phyloP scores from a whole-genome alignment of 768 basidiomycete species.

The Kwoniella heveanensis region DNA sequence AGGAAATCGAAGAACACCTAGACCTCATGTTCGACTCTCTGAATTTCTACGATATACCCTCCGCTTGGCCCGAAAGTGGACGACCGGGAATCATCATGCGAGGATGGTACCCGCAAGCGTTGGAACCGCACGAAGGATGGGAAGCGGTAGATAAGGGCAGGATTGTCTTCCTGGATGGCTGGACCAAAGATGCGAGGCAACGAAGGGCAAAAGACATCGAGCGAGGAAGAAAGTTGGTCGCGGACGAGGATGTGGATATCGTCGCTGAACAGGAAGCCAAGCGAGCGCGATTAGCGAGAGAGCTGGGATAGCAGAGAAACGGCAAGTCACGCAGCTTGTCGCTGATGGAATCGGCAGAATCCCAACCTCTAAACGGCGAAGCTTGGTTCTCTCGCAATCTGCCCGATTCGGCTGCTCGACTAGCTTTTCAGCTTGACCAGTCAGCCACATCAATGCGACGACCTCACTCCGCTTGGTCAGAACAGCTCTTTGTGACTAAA shows the following conservation, averaged over 20 bases:
- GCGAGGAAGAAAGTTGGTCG: conserved; percentile 1
- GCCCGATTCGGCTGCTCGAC: too few relatives aligned
- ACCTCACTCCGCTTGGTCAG: too few relatives aligned
- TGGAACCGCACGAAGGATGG: conserved; percentile 16
- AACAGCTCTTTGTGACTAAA: too few relatives aligned
- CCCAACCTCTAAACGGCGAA: too few relatives aligned
- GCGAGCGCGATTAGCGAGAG: background rate
- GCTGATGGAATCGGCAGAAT: too few relatives aligned
- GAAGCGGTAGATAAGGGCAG: conserved; percentile 14
- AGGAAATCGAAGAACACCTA: conserved; percentile 21
- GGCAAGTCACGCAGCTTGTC: too few relatives aligned
- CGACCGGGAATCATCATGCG: conserved; percentile 18
- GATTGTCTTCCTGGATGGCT: conserved; percentile 17
- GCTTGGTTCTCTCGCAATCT: too few relatives aligned
- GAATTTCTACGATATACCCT: conserved; percentile 15
- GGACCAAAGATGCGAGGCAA: conserved; percentile 7
- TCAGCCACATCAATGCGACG: too few relatives aligned
- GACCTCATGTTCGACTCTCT: conserved; percentile 15
- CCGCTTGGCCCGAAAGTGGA: conserved; percentile 4
- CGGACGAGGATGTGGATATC: conserved; percentile 4
- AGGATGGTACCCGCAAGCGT: conserved; percentile 17
- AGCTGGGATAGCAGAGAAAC: background rate
- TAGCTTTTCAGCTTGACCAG: too few relatives aligned
- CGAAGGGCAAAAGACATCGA: conserved; percentile 13
- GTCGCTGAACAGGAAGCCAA: background rate